Conservation (phyloP, 2,329 filamentous ascomycete genomes). For the Fusarium sp. region DNA sequence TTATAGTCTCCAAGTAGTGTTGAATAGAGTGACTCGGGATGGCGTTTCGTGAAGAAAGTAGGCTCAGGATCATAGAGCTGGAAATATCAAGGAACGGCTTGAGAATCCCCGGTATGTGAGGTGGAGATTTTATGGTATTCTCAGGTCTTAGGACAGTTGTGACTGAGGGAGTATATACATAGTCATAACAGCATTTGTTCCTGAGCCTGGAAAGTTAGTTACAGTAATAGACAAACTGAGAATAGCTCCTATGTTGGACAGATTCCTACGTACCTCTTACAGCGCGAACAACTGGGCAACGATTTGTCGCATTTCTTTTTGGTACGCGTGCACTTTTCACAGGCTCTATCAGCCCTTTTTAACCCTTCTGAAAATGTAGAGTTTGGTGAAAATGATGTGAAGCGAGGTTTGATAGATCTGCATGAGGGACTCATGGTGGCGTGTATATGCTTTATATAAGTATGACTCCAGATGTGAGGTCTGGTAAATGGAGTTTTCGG, state of each 20-base stretch:
- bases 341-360: conserved; percentile 47
- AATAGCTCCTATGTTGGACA: neutral
- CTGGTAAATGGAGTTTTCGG: neutral
- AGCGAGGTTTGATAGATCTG: conserved; percentile 29
- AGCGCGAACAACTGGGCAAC: conserved; percentile 47
- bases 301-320: conserved; percentile 52
- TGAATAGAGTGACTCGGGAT: conserved; percentile 48
- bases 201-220: conserved; percentile 27
- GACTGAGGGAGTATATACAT: conserved; percentile 47
- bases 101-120: conserved; percentile 36
- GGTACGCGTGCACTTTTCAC: conserved; percentile 49
- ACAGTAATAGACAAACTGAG: neutral
- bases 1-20: conserved; percentile 52
- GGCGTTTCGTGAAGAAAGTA: conserved; percentile 45
- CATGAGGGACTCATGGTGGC: conserved; percentile 11
- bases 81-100: conserved; percentile 48
- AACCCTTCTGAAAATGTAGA: conserved; percentile 37
- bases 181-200: conserved; percentile 48
- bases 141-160: conserved; percentile 43
- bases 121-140: conserved; percentile 19
- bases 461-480: neutral
- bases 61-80: conserved; percentile 50
- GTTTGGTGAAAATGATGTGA: conserved; percentile 32
- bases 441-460: neutral
- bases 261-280: conserved; percentile 42